Percentiles rank a stretch among this genome's conserved stretches.
phyloP scores from a whole-genome alignment of 2,329 filamentous ascomycete genomes.

The Beauveria brongniartii region DNA sequence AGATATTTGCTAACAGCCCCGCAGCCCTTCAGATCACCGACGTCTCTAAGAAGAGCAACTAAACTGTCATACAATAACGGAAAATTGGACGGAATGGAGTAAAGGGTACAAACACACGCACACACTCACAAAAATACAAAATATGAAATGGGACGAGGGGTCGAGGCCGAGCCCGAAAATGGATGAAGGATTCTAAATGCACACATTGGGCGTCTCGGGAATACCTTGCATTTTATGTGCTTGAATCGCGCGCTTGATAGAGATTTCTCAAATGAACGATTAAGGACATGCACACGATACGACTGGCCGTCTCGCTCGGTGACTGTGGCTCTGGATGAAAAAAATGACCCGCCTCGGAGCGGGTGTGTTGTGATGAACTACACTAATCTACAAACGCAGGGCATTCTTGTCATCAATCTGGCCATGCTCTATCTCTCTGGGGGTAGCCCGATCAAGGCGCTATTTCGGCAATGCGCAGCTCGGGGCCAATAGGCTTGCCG shows the following conservation, averaged over 20 bases:
- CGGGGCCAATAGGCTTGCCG: neutral
- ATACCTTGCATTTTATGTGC: constrained; percentile 43
- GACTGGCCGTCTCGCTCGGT: neutral
- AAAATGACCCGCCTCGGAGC: neutral
- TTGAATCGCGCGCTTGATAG: constrained; percentile 31
- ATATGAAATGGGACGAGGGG: constrained; percentile 8
- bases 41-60: constrained; percentile 44
- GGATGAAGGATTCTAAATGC: constrained; percentile 28
- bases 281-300: constrained; percentile 9
- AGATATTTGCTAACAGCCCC: constrained; percentile 13
- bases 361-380: neutral
- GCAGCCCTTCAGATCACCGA: constrained; percentile 46
- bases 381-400: constrained; percentile 1
- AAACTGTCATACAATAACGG: constrained; percentile 20
- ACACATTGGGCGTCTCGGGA: constrained; percentile 47
- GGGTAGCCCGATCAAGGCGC: neutral
- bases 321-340: neutral
- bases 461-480: constrained; percentile 1
- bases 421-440: neutral
- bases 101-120: neutral
- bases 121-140: neutral
- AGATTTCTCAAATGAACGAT: constrained; percentile 19
- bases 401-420: neutral
- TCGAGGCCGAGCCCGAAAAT: constrained; percentile 13
- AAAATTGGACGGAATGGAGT: constrained; percentile 13